Base-by-base conservation (phyloP, 2,329 filamentous ascomycete species). In the Ilyonectria destructans region DNA sequence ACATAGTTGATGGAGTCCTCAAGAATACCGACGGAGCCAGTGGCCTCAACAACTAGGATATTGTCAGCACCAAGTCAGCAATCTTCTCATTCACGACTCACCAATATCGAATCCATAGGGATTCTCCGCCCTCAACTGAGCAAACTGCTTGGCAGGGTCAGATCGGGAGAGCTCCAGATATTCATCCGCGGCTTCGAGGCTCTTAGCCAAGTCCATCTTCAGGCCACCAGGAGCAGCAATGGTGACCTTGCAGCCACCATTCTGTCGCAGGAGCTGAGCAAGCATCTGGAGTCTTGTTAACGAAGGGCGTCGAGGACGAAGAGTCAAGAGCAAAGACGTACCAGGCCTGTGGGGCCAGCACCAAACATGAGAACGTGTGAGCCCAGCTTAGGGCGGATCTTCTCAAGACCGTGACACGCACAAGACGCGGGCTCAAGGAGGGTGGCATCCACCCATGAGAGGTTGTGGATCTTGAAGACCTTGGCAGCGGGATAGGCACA, bases 61-160 rank as follows among this genome's bases (percentile, higher is more conserved):
- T 33, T 33, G 57, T 77, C 67, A 77, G 69, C 10, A 35, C n/a
- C 35, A 13, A 23, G 56, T 69, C 58, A 33, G 10, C 26, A 29
- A 19, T 21, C 5, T 19, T 5, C 13, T 10, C 9, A n/a, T 65
- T 29, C 49, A 10, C 64, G 52, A 77, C 79, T 68, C 74, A 81
- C 83, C 90, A 70, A 93, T 89, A 72, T 94, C 91, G 77, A 94
- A 94, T 4, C 92, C 92, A 74, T 93, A 90, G 0, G 91, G 91
- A 79, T 93, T 90, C 52, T 90, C 86, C 48, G 83, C 81, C 82
- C 89, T 90, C 69, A 94, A 82, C 75, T 89, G 82, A 51, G 86
- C 82, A 79, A 92, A 91, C 76, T 92, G 89, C 17, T 84, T 85
- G 43, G 84, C 80, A 6, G 90, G 85, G 70, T 90, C 84, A 73